Evolutionary conservation across 2,329 filamentous ascomycete genomes (phyloP), one percentile per base, ranked within the genome.

Genomic region (Stemphylium beticola): DNA sequence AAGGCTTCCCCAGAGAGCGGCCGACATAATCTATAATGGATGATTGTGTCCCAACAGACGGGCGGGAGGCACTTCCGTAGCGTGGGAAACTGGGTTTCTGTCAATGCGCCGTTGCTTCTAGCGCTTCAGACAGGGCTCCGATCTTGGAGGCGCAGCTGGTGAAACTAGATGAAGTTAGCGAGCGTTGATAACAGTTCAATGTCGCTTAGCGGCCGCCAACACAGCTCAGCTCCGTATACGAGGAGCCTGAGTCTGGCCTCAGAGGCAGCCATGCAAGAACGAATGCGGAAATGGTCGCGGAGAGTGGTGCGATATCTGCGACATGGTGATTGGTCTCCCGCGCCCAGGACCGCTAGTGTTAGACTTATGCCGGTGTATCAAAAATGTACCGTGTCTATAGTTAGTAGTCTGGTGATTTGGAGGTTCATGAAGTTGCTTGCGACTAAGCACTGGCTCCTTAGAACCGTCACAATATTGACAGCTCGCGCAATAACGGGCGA

Each of bases 51-150:
- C 44, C 55, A 58, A 59, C 54, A 60, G 42, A 52, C 48, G 49
- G 56, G 31, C 61, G 52, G 54, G 51, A 47, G 22, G 42, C 41
- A 42, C 54, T 53, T 60, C 51, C 45, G 59, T 60, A 58, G 43
- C 53, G 53, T 51, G 49, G 55, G 31, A 42, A 4, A 46, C 49
- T 55, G 47, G 47, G 52, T 41, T 49, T 46, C 44, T 34, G 48
- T 41, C 55, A 50, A 58, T 56, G 58, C 58, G 55, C 46, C 38
- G 34, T 40, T 44, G 24, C 31, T 50, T 48, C 44, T 55, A 51
- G 49, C 52, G 52, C 49, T 51, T 43, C 49, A 39, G 39, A 49
- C 48, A 42, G 34, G 43, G 53, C 36, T 36, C 34, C 33, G 48
- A 47, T 57, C 18, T 26, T 34, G 41, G 22, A 37, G 36, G 43